Evolutionary conservation across 306 rosid species (phyloP), one percentile per base, ranked within the genome.

Genomic region (Ormosia semicastrata): DNA sequence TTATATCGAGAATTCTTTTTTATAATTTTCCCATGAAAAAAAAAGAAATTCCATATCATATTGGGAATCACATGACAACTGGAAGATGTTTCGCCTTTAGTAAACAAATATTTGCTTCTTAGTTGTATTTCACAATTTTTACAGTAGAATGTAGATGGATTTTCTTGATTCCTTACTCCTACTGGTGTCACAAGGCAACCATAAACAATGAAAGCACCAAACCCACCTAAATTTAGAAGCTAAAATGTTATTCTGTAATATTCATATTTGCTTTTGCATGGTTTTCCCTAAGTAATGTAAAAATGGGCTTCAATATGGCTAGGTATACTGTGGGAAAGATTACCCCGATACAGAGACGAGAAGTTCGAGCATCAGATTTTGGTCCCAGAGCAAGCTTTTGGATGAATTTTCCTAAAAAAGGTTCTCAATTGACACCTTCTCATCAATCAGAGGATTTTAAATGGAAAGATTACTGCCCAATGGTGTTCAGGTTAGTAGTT

Each of bases 311-410:
- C 82, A 82, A 83, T 88, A 64, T 95, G 89, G 77, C 77, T 87
- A 95, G 99, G 88, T 95, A 95, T 87, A 95, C 99, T 71, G 99
- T 93, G 56, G 99, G 99, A 30, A 95, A 95, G 90, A 95, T 95
- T 80, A 95, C 99, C 7, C 98, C 99, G 62, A 89, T 95, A 85
- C 99, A 90, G 73, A 93, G 95, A 81, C 93, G 99, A 79, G 97
- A 92, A 89, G 98, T 95, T 81, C 88, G 99, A 57, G 76, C 87
- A 79, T 90, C 98, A 4, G 99, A 95, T 83, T 95, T 95, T 67
- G 97, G 99, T 73, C 96, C 98, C 65, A 90, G 90, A 73, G 99
- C 99, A 75, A 95, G 99, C 88, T 95, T 95, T 88, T 95, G 99
- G 99, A 95, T 93, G 99, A 93, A 84, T 81, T 95, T 95, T 89